phyloP scores from a whole-genome alignment of 768 basidiomycete species.

The Nidularia sp. region DNA sequence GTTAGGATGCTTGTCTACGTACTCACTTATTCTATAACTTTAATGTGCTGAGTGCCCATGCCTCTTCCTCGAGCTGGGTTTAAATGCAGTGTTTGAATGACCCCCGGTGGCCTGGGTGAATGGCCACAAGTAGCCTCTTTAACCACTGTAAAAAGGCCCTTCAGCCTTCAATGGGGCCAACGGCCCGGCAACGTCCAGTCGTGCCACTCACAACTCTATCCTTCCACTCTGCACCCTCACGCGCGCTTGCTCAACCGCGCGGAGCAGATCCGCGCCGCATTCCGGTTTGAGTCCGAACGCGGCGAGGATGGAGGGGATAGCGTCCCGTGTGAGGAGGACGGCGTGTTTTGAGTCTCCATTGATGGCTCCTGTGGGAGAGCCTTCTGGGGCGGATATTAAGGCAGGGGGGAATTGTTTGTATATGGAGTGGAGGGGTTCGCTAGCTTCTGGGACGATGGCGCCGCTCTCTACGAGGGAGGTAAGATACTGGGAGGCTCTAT shows the following conservation, averaged over 20 bases:
- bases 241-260: constrained; percentile 61
- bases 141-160: too few species aligned
- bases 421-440: constrained; percentile 49
- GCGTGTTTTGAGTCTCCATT: constrained; percentile 13
- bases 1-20: too few species aligned
- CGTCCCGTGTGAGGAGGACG: constrained; percentile 48
- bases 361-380: constrained; percentile 3
- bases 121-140: too few species aligned
- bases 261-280: constrained; percentile 47
- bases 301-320: constrained; percentile 46
- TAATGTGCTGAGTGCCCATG: too few species aligned
- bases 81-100: too few species aligned
- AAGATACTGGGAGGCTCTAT: constrained; percentile 67
- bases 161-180: not conserved
- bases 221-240: constrained; percentile 21
- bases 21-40: too few species aligned
- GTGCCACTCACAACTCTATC: constrained; percentile 3
- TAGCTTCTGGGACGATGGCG: constrained; percentile 53
- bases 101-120: too few species aligned
- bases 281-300: constrained; percentile 40
- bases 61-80: too few species aligned
- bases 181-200: not conserved
- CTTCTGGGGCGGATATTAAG: not conserved
- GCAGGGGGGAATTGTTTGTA: constrained; percentile 30
- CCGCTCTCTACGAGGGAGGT: constrained; percentile 52